These are phyloP conservation scores for Aspergillus uvarum DNA, from an alignment of 2,329 filamentous ascomycete species.

Conservation along the genomic window DNA sequence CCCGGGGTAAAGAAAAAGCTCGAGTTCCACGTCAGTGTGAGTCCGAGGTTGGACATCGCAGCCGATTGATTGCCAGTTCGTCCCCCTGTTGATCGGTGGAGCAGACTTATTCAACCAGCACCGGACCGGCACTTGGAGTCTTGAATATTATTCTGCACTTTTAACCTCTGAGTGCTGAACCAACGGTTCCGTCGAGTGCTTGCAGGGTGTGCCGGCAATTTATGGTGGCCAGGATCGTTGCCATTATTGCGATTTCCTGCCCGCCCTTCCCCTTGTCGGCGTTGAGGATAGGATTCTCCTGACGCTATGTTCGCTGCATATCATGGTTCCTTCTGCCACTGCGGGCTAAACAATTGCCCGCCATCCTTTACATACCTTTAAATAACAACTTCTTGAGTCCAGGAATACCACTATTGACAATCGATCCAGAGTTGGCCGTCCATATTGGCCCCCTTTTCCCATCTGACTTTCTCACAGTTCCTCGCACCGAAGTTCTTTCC, in stretches of 20 bases:
- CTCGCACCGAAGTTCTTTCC: neutral
- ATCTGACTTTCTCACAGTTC: neutral
- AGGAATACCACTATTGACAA: neutral
- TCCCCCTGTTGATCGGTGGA: constrained; percentile 26
- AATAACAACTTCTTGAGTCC: neutral
- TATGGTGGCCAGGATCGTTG: neutral
- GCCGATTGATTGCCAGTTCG: constrained; percentile 3
- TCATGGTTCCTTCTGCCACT: neutral
- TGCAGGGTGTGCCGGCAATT: neutral
- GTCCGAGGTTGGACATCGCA: neutral
- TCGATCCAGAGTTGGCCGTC: neutral
- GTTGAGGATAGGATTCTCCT: neutral
- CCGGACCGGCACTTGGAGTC: neutral
- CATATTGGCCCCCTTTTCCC: constrained; percentile 1
- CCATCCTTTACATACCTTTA: neutral
- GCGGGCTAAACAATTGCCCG: neutral
- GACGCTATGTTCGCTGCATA: neutral
- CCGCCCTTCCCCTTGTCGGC: neutral
- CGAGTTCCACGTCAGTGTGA: neutral
- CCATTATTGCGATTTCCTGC: neutral
- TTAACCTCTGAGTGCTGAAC: no score
- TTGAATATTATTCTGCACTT: neutral
- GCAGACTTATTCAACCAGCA: constrained; percentile 2
- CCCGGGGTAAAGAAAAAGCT: neutral
- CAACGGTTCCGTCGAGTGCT: neutral